Conservation (phyloP, 116 monocot species). For the Phalaenopsis hybrid region DNA sequence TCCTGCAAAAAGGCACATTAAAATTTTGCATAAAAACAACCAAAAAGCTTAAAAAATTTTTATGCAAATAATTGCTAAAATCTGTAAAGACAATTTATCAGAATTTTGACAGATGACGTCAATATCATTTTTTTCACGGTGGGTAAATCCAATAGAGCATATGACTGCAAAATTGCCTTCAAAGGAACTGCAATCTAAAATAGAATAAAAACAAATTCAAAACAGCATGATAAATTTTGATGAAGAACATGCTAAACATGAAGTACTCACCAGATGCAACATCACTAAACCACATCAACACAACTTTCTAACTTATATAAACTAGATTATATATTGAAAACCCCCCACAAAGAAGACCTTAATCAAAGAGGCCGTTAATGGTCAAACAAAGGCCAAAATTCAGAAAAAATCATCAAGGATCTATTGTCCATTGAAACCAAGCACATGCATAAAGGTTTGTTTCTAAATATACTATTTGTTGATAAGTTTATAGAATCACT, state of each 20-base stretch:
- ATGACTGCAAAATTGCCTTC: background rate
- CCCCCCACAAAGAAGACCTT: background rate
- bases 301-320: background rate
- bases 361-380: background rate
- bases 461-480: background rate
- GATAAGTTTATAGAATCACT: background rate
- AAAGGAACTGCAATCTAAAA: background rate
- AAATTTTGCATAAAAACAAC: background rate
- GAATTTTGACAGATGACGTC: background rate
- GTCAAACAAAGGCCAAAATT: background rate
- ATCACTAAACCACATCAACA: background rate
- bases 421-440: background rate
- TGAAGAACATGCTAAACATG: background rate
- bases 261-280: background rate
- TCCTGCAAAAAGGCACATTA: conserved; percentile 38
- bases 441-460: background rate
- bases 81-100: background rate
- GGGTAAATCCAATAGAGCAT: background rate
- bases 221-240: background rate
- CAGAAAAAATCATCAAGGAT: background rate
- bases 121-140: background rate
- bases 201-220: background rate
- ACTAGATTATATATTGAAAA: background rate
- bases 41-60: conserved; percentile 4
- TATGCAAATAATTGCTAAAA: background rate